Evolutionary conservation across 805 yeast species (phyloP).

Genomic region (Candida nonsorbophila): DNA sequence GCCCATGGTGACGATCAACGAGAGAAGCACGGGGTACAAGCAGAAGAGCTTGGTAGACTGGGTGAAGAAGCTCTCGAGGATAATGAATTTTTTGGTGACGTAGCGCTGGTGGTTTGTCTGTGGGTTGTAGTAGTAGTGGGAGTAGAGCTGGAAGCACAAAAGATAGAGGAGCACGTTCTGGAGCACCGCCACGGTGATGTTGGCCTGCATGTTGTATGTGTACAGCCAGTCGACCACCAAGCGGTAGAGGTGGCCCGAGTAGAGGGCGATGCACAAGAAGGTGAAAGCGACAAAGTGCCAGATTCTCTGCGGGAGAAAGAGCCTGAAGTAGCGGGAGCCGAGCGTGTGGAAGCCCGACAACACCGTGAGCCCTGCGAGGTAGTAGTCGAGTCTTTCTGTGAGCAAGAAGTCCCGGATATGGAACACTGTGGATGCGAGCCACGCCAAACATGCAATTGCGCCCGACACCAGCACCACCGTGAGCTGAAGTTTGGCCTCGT

Average conservation of each 20-base stretch:
- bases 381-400: slow-evolving; percentile 87
- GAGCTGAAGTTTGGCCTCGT: slow-evolving; percentile 3
- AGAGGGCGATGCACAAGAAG: slow-evolving; percentile 42
- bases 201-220: slow-evolving; percentile 90
- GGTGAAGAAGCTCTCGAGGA: slow-evolving; percentile 25
- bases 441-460: slow-evolving; percentile 46
- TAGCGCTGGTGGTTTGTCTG: slow-evolving; percentile 22
- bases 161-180: slow-evolving; percentile 50
- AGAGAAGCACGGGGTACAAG: slow-evolving; percentile 32
- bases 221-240: slow-evolving; percentile 77
- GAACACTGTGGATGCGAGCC: slow-evolving; percentile 82
- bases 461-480: neutral
- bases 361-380: slow-evolving; percentile 88
- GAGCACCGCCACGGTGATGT: slow-evolving; percentile 68
- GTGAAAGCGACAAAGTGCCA: slow-evolving; percentile 30
- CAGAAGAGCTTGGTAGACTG: slow-evolving; percentile 33
- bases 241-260: slow-evolving; percentile 59
- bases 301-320: slow-evolving; percentile 38
- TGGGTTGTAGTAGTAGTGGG: slow-evolving; percentile 18
- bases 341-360: slow-evolving; percentile 73
- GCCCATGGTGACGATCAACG: slow-evolving; percentile 52
- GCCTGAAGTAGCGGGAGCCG: slow-evolving; percentile 50
- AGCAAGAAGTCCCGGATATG: slow-evolving; percentile 77
- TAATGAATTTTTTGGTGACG: slow-evolving; percentile 13
- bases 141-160: slow-evolving; percentile 27